Percentiles rank a stretch among this genome's conserved stretches.
Evolutionary conservation across 108 stramenopile genomes (phyloP).

Genomic region (Pseudonitzschia pungens): DNA sequence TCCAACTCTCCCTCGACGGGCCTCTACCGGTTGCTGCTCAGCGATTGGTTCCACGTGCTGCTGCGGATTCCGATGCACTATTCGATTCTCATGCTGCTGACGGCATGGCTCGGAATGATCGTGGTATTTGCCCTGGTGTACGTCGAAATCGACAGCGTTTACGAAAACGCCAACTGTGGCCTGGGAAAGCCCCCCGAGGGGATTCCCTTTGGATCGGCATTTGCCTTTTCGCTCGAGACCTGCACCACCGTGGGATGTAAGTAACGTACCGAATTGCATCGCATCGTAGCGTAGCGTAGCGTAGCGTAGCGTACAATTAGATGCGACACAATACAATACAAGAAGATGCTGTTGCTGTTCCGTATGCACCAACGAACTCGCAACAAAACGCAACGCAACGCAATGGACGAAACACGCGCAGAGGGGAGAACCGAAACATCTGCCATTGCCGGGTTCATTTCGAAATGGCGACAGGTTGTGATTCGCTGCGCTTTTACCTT

Average conservation of each 20-base stretch:
- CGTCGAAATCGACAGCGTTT: constrained; percentile 37
- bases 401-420: no score
- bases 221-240: constrained; percentile 83
- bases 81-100: constrained; percentile 44
- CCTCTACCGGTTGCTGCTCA: constrained; percentile 23
- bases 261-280: background rate
- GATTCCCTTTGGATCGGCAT: constrained; percentile 46
- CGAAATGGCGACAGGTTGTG: no score
- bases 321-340: no score
- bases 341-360: no score
- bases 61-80: constrained; percentile 48
- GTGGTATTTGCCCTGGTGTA: constrained; percentile 71
- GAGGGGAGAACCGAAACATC: no score
- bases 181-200: constrained; percentile 40
- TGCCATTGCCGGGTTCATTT: no score
- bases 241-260: constrained; percentile 74
- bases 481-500: no score
- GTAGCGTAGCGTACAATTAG: no score
- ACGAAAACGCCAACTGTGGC: constrained; percentile 53
- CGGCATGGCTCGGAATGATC: constrained; percentile 63
- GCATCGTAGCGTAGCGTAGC: no score
- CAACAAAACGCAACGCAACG: no score
- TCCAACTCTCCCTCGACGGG: background rate
- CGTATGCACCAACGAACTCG: no score
- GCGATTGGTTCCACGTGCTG: constrained; percentile 85